phyloP scores from a whole-genome alignment of 2,329 filamentous ascomycete genomes.

The Colletotrichum simmondsii region DNA sequence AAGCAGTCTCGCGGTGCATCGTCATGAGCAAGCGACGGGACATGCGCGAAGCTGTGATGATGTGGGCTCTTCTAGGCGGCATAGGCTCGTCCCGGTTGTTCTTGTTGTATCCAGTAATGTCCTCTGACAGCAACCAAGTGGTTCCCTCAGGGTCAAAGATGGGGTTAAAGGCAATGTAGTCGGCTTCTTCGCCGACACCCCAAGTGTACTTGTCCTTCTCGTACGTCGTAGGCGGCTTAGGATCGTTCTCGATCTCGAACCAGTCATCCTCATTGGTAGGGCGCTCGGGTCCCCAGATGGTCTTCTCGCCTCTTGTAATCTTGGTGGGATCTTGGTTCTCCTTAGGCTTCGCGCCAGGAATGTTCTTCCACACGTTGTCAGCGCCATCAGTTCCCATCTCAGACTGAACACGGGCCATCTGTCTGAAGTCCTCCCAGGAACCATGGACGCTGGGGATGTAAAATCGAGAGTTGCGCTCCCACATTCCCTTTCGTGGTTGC shows the following conservation, averaged over 20 bases:
- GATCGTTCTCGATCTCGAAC: constrained; percentile 79
- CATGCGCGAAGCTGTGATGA: constrained; percentile 89
- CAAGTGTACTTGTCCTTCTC: constrained; percentile 86
- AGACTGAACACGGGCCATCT: constrained; percentile 80
- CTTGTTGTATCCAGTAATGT: constrained; percentile 86
- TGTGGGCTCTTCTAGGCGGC: constrained; percentile 81
- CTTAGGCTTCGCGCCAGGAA: constrained; percentile 55
- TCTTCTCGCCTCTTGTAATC: constrained; percentile 60
- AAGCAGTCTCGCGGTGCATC: constrained; percentile 91
- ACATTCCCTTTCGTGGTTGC: constrained; percentile 83
- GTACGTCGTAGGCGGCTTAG: constrained; percentile 75
- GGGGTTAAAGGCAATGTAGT: constrained; percentile 91
- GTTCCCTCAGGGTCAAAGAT: constrained; percentile 92
- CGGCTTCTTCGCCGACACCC: constrained; percentile 91
- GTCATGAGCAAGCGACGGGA: constrained; percentile 81
- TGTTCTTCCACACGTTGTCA: constrained; percentile 74
- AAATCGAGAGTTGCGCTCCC: constrained; percentile 83
- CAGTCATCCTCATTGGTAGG: constrained; percentile 76
- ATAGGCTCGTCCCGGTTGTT: constrained; percentile 64
- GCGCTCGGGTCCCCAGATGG: constrained; percentile 87
- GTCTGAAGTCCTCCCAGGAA: constrained; percentile 82
- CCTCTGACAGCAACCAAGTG: constrained; percentile 82
- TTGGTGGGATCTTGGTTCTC: constrained; percentile 29
- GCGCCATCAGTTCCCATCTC: constrained; percentile 74
- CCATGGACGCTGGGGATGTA: constrained; percentile 83